Evolutionary conservation across 1,284 basidiomycete species (phyloP).

Genomic region (Tilletia indica): DNA sequence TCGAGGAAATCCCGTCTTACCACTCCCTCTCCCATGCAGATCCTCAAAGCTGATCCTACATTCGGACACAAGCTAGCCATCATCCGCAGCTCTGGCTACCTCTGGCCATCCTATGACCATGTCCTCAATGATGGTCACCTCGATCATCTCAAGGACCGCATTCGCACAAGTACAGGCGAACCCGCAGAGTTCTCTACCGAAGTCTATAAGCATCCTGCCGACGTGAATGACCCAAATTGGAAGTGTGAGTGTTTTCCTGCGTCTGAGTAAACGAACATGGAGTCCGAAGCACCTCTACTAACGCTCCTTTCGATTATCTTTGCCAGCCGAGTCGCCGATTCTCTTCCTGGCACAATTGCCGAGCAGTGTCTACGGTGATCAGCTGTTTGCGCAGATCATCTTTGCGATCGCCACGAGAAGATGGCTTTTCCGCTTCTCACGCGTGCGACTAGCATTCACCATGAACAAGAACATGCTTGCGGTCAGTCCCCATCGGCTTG

Average conservation of each 20-base stretch:
- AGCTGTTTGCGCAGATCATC: conserved; percentile 51
- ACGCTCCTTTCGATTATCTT: neutral
- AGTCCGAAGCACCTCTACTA: neutral
- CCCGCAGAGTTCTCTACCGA: conserved; percentile 27
- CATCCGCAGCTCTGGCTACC: conserved; percentile 30
- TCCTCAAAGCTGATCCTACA: conserved; percentile 28
- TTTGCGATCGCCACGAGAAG: conserved; percentile 38
- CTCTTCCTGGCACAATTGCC: conserved; percentile 51
- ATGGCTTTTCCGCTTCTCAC: conserved; percentile 50
- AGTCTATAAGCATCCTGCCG: conserved; percentile 20
- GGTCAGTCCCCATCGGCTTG: conserved; percentile 38
- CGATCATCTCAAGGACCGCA: conserved; percentile 33
- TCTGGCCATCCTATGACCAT: conserved; percentile 40
- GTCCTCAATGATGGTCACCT: conserved; percentile 36
- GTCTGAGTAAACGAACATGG: neutral
- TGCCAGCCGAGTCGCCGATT: conserved; percentile 27
- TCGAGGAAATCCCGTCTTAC: neutral
- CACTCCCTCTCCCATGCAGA: neutral
- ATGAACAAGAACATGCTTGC: conserved; percentile 39
- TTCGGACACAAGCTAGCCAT: conserved; percentile 29
- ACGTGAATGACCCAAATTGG: conserved; percentile 28
- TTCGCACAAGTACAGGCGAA: conserved; percentile 25
- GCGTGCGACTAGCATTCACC: conserved; percentile 38
- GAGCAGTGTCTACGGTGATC: conserved; percentile 53
- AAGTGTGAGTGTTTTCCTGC: conserved; percentile 4